Evolutionary conservation across 768 basidiomycete genomes (phyloP), one percentile per base, ranked within the genome.

Genomic region (Amanita exitialis): DNA sequence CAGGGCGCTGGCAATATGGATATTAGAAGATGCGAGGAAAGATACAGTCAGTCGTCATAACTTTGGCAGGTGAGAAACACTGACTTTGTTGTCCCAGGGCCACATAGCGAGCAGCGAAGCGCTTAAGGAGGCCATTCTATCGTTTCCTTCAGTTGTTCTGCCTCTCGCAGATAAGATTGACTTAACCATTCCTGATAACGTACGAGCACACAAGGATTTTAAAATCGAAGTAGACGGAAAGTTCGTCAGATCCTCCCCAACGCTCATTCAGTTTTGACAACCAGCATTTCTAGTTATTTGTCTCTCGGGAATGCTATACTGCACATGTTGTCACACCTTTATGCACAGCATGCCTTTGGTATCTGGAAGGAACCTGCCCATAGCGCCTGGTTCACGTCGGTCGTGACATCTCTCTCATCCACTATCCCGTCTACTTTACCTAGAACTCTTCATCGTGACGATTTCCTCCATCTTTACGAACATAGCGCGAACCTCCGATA

Each of bases 161-260:
- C 71, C 94, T 4, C 67, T 97, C 1, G 89, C 90, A 2, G 90
- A 95, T 62, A 93, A 92, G 62, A 74, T 87, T 6, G 91, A 93
- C 15, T 76, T 85, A 3, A 61, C 70, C 4, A 65, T 95, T 1
- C 72, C 87, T 3, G 64, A 67, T 1, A 67, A 76, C 2, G 71
- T 90, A 9, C 69, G 86, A 12, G 63, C 70, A 0, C 80, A 86
- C 60, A 69, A 69, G 3, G 77, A 80, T 18, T 86, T 91, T 60
- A 74, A 77, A 55, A 80, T 94, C 20, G 71, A 82, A 52, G 82
- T 82, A 0, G 86, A 85, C 38, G 75, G 73, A 18, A 71, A 65
- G 87, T 88, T 55, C n/a, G 77, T 59, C 18, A 10, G 7, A 21
- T 36, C 15, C n/a, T 7, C 12, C 49, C 47, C 44, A n/a, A 23